phyloP scores from a whole-genome alignment of 2,329 filamentous ascomycete species.

The Alternaria sp. region DNA sequence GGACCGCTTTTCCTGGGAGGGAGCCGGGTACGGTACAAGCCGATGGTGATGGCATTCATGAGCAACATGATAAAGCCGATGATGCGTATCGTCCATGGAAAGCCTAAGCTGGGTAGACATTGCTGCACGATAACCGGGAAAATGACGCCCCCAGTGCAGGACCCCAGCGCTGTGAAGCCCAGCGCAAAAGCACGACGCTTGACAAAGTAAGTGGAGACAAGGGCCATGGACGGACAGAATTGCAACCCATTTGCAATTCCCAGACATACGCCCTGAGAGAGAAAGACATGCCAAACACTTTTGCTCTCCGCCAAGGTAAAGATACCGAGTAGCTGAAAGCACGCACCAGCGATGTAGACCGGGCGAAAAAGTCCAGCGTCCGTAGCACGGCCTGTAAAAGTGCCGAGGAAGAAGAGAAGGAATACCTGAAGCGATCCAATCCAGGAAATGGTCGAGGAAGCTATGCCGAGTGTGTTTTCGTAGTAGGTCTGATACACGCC shows the following conservation, averaged over 20 bases:
- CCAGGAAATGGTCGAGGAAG: constrained; percentile 45
- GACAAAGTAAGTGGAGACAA: constrained; percentile 54
- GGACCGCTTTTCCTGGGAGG: constrained; percentile 52
- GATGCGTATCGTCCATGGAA: constrained; percentile 68
- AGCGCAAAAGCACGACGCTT: constrained; percentile 39
- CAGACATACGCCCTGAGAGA: constrained; percentile 62
- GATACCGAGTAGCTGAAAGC: constrained; percentile 44
- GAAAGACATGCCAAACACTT: constrained; percentile 43
- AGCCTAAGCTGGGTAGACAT: constrained; percentile 48
- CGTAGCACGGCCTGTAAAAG: constrained; percentile 38
- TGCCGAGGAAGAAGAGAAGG: constrained; percentile 39
- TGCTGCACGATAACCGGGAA: constrained; percentile 44
- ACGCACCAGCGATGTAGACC: constrained; percentile 32
- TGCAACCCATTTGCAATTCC: constrained; percentile 60
- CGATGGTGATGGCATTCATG: constrained; percentile 38
- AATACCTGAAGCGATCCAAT: constrained; percentile 44
- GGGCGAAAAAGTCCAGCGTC: constrained; percentile 41
- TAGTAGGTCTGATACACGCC: constrained; percentile 65
- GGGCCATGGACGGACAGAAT: constrained; percentile 62
- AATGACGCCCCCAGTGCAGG: constrained; percentile 39
- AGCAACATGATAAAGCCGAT: constrained; percentile 66
- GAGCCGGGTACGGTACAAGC: constrained; percentile 47
- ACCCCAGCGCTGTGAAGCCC: constrained; percentile 36
- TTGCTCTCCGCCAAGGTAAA: constrained; percentile 39
- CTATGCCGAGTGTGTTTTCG: constrained; percentile 45